Conservation (phyloP, 208 protist genomes). For the Crithidia fasciculata region DNA sequence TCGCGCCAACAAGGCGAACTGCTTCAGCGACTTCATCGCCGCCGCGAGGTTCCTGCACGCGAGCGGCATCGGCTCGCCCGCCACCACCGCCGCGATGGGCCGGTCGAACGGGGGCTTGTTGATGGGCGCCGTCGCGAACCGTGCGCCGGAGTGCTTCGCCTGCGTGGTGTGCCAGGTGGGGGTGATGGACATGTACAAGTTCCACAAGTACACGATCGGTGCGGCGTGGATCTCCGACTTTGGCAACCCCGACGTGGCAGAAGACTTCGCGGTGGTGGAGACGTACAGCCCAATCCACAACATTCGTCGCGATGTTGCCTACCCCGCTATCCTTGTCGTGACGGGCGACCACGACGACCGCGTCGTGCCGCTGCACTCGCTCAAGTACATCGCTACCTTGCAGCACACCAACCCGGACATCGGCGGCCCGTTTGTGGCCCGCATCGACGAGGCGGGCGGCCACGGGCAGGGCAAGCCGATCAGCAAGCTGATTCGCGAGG, state of each 20-base stretch:
- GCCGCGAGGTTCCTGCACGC: conserved; percentile 76
- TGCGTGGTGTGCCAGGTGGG: conserved; percentile 88
- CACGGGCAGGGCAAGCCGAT: conserved; percentile 94
- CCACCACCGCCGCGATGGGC: conserved; percentile 90
- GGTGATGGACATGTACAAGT: conserved; percentile 96
- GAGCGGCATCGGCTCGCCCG: conserved; percentile 68
- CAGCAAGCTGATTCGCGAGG: conserved; percentile 87
- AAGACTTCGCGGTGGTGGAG: conserved; percentile 92
- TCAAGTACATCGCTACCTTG: conserved; percentile 94
- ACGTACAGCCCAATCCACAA: conserved; percentile 96
- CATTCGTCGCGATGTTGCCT: conserved; percentile 67
- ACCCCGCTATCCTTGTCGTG: conserved; percentile 91
- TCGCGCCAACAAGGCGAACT: conserved; percentile 85
- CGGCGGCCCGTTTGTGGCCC: conserved; percentile 79
- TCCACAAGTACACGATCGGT: conserved; percentile 96
- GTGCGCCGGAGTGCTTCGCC: conserved; percentile 86
- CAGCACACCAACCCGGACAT: conserved; percentile 87
- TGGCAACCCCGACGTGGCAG: conserved; percentile 89
- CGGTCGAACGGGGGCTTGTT: conserved; percentile 96
- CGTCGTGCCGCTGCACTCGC: conserved; percentile 94
- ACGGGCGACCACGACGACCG: conserved; percentile 96
- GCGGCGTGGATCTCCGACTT: conserved; percentile 93
- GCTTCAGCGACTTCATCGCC: conserved; percentile 89
- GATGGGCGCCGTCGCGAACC: conserved; percentile 89
- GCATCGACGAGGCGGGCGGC: conserved; percentile 84